A percentile compares a stretch with the other conserved stretches of the same genome.
Conservation (phyloP, 2,329 filamentous ascomycete species). For the Pseudogymnoascus sp. region DNA sequence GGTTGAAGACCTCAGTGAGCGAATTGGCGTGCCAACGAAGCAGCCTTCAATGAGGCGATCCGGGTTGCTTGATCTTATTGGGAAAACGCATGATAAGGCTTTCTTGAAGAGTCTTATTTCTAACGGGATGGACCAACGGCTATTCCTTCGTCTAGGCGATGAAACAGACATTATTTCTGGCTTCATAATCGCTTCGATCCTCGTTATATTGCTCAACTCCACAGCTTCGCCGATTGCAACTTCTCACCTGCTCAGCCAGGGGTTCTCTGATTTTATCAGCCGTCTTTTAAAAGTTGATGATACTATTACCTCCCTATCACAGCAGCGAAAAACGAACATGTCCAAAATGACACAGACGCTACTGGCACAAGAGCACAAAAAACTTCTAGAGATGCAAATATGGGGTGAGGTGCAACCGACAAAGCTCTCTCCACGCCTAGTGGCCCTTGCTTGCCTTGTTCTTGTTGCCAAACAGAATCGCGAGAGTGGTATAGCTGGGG, state of each 20-base stretch:
- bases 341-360: constrained; percentile 55
- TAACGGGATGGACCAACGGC: constrained; percentile 60
- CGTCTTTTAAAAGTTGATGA: constrained; percentile 45
- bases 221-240: constrained; percentile 54
- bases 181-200: constrained; percentile 56
- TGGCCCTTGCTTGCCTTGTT: constrained; percentile 59
- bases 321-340: constrained; percentile 60
- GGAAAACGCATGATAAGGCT: constrained; percentile 52
- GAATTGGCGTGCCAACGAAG: constrained; percentile 45
- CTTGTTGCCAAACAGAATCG: constrained; percentile 46
- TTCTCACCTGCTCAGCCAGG: constrained; percentile 47
- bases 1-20: constrained; percentile 55
- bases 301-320: constrained; percentile 54
- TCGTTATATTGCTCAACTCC: constrained; percentile 54
- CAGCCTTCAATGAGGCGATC: constrained; percentile 48
- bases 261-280: constrained; percentile 47
- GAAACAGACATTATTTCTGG: constrained; percentile 55
- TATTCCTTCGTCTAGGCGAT: constrained; percentile 55
- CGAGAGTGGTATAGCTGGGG: constrained; percentile 39
- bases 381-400: constrained; percentile 45
- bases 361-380: constrained; percentile 46
- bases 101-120: constrained; percentile 67
- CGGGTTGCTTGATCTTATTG: constrained; percentile 52
- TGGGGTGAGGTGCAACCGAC: constrained; percentile 51
- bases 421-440: constrained; percentile 52